Evolutionary conservation across 2,329 filamentous ascomycete genomes (phyloP), one percentile per base, ranked within the genome.

Genomic region (Chalaropsis thielavioides): DNA sequence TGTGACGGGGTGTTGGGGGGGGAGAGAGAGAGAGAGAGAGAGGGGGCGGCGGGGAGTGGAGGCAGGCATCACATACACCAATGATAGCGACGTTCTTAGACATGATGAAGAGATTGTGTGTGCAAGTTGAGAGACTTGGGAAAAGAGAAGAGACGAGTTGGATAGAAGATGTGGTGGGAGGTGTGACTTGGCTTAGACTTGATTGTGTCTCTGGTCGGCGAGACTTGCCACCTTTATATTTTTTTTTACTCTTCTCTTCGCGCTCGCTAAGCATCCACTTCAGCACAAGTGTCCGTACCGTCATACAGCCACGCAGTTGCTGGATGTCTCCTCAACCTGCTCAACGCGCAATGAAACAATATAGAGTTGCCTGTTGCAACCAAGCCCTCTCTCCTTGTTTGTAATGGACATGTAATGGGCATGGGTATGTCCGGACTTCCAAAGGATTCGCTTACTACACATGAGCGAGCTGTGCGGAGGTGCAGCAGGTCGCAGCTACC

Each of bases 81-180:
- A 72, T 71, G 8, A 78, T 59, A 13, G 72, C 72, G 51, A 78
- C 71, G 68, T 74, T 78, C 67, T 74, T 74, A 31, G 65, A 67
- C 66, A 68, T 69, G 22, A 15, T 62, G 59, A 58, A 13, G 41
- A 17, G 19, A 62, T n/a, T n/a, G n/a, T 19, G 58, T 64, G 13
- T 35, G 27, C 4, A 27, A 15, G 6, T 40, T 46, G 24, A 59
- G n/a, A 22, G n/a, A 22, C 7, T 15, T 38, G 11, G 19, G 35
- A 22, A 54, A 35, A 49, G 13, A 40, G 11, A 66, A 19, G 38
- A 62, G 19, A 22, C 19, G 40, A 31, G 41, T 51, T 51, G 22
- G 22, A 46, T 31, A 31, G 41, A 35, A 44, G 54, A 17, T n/a
- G 15, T 58, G 24, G 46, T 15, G 24, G 22, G 11, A 13, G 31